Conservation (phyloP, 2,329 filamentous ascomycete genomes). For the Cercospora berteroae region DNA sequence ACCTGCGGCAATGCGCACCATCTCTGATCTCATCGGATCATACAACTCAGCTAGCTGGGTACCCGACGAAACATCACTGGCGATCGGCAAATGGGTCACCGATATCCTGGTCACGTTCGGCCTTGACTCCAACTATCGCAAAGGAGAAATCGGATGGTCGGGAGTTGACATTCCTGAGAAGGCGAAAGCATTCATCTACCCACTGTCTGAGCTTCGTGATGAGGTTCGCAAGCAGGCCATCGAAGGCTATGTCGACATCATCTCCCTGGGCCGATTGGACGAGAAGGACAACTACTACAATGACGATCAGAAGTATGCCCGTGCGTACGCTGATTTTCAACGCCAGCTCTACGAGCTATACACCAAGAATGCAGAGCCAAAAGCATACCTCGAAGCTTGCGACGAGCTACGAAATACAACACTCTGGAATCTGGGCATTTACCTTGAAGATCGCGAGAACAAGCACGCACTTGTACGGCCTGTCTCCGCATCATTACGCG, state of each 20-base stretch:
- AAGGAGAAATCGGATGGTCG: constrained; percentile 59
- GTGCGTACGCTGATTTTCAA: constrained; percentile 53
- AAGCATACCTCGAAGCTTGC: constrained; percentile 72
- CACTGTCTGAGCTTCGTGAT: constrained; percentile 58
- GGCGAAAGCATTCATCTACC: constrained; percentile 61
- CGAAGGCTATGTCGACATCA: constrained; percentile 43
- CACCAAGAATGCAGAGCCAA: constrained; percentile 53
- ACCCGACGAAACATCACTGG: constrained; percentile 49
- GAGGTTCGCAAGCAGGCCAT: constrained; percentile 57
- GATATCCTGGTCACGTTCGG: constrained; percentile 82
- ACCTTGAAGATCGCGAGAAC: constrained; percentile 75
- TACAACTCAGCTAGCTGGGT: constrained; percentile 61
- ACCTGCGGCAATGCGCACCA: constrained; percentile 70
- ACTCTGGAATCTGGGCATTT: constrained; percentile 78
- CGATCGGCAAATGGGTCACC: constrained; percentile 74
- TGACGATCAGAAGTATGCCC: constrained; percentile 46
- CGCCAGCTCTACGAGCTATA: constrained; percentile 60
- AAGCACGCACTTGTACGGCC: constrained; percentile 71
- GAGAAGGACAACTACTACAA: constrained; percentile 29
- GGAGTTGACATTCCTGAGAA: constrained; percentile 61
- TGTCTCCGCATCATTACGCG: constrained; percentile 51
- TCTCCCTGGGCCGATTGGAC: constrained; percentile 31
- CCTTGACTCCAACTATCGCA: constrained; percentile 59
- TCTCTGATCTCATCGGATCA: constrained; percentile 73
- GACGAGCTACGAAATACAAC: constrained; percentile 78